Evolutionary conservation across 2,329 filamentous ascomycete genomes (phyloP), one percentile per base, ranked within the genome.

Genomic region (Arthrinium puccinioides): DNA sequence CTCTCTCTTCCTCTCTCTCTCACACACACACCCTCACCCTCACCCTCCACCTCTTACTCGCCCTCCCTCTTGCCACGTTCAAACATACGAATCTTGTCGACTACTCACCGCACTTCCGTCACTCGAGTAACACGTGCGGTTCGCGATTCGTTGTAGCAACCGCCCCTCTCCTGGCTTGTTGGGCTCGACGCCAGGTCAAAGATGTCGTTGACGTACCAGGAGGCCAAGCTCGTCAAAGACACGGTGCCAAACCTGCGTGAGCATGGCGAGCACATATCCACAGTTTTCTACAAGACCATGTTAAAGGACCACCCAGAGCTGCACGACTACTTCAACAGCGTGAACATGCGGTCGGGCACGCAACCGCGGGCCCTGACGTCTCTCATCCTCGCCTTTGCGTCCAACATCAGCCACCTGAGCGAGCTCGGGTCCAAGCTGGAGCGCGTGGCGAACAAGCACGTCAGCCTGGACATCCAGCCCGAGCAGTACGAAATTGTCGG

Each of bases 401-500:
- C 73, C 42, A 77, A 87, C 60, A 84, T 87, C 56, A 76, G 82
- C 56, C 64, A 75, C 60, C 73, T 70, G 40, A 69, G 65, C 52
- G 70, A 75, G 54, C 56, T 75, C 34, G 67, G 68, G 24, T 67
- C 69, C 31, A 70, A 67, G 44, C 63, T 75, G 36, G 72, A 75
- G 56, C 66, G 70, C 20, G 69, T 74, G 49, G 83, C 79, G 56
- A 76, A 87, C 56, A 87, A 87, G 60, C 84, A 88, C 56, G 82
- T 74, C 41, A 83, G 78, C 1, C 67, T 88, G 2, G 76, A 76
- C 49, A 78, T 88, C 52, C 66, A 65, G 38, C 73, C 82, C 0
- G 77, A 83, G 26, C 78, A 87, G 44, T 88, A 87, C 57, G 67
- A 70, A 23, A 73, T 86, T 29, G 82, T 88, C 4, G 83, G 79